phyloP scores from a whole-genome alignment of 805 yeast genomes.

The Kuraishia piskuri region DNA sequence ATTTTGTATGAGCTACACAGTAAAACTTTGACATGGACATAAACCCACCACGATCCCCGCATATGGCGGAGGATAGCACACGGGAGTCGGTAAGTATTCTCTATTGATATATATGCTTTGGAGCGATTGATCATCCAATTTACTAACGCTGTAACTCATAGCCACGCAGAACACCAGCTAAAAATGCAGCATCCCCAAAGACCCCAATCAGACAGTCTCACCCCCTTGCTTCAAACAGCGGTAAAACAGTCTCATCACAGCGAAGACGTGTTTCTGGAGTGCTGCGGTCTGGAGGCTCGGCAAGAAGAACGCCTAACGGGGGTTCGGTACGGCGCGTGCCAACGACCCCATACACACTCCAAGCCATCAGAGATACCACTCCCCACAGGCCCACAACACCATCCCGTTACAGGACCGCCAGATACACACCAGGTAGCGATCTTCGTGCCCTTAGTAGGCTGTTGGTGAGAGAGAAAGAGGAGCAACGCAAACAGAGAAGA shows the following conservation, averaged over 20 bases:
- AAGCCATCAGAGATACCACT: conserved; percentile 20
- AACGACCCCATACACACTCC: conserved; percentile 22
- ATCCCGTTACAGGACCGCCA: conserved; percentile 1
- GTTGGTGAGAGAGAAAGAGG: conserved; percentile 16
- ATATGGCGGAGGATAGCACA: neutral
- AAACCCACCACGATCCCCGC: neutral
- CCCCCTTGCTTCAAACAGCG: neutral
- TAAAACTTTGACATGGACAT: neutral
- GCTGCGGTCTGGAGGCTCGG: neutral
- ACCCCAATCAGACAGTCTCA: neutral
- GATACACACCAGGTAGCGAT: conserved; percentile 24
- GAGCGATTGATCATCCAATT: too few relatives aligned
- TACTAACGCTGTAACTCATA: too few relatives aligned
- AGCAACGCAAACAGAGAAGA: conserved; percentile 6
- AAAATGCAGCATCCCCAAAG: neutral
- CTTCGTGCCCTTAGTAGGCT: conserved; percentile 20
- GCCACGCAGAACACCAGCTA: too few relatives aligned
- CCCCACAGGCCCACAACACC: conserved; percentile 10
- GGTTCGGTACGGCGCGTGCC: conserved; percentile 18
- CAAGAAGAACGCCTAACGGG: neutral
- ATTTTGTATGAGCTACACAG: neutral
- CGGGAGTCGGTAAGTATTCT: neutral
- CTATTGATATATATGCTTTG: too few relatives aligned
- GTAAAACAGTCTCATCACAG: neutral
- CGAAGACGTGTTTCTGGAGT: neutral